Evolutionary conservation across 176 grass and related monocot species (phyloP).

Genomic region (Avena insularis): DNA sequence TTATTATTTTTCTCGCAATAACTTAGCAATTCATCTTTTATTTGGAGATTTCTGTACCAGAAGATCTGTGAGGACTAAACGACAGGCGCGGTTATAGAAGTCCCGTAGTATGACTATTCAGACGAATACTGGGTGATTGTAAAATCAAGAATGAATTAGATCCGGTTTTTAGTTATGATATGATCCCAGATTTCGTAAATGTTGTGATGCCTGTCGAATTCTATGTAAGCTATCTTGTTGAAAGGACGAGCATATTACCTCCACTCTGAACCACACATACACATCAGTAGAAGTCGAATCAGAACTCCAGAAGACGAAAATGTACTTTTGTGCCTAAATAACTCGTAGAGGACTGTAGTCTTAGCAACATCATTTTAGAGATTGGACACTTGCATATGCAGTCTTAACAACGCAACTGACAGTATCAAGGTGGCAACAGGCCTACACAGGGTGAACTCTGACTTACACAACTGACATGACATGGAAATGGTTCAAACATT

Average conservation of each 20-base stretch:
- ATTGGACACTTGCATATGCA: slow-evolving; percentile 8
- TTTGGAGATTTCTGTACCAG: too few species aligned
- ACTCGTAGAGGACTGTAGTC: slow-evolving; percentile 29
- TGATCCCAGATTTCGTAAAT: neutral
- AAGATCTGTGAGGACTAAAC: too few species aligned
- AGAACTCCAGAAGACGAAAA: neutral
- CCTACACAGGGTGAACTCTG: slow-evolving; percentile 24
- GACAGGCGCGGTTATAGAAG: neutral
- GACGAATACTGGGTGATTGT: neutral
- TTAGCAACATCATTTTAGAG: slow-evolving; percentile 2
- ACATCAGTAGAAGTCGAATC: neutral
- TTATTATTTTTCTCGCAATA: neutral
- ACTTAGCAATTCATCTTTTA: slow-evolving; percentile 33
- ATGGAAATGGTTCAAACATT: neutral
- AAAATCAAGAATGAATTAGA: neutral
- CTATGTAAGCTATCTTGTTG: neutral
- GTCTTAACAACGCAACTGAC: neutral
- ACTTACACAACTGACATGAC: slow-evolving; percentile 11
- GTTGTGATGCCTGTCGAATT: slow-evolving; percentile 19
- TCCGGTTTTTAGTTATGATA: neutral
- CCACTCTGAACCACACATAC: neutral
- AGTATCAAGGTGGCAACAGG: neutral
- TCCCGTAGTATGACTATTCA: slow-evolving; percentile 8
- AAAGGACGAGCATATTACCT: neutral
- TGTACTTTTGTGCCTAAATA: slow-evolving; percentile 19